Conservation (phyloP, 306 rosid genomes). For the Vigna radiata region DNA sequence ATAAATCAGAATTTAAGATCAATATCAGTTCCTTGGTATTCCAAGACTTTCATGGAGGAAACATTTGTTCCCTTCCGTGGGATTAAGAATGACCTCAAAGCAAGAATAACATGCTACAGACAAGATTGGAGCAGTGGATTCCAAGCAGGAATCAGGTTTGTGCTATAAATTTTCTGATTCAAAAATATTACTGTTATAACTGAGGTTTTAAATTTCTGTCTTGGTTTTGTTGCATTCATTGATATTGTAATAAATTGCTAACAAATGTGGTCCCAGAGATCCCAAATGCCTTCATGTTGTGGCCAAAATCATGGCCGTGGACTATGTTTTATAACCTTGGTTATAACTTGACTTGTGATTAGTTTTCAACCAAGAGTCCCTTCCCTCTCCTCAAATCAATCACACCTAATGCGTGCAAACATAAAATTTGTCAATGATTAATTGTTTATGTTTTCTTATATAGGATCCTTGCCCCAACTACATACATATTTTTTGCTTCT, state of each 20-base stretch:
- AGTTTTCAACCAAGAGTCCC: conserved; percentile 3
- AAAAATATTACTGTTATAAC: conserved; percentile 34
- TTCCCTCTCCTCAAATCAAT: background rate
- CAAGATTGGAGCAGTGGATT: conserved; percentile 95
- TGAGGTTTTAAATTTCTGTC: background rate
- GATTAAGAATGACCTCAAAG: conserved; percentile 85
- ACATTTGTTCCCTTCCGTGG: conserved; percentile 96
- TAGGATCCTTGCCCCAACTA: conserved; percentile 98
- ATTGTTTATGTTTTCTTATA: conserved; percentile 40
- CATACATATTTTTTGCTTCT: conserved; percentile 96
- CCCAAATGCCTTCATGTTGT: background rate
- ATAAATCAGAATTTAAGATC: conserved; percentile 43
- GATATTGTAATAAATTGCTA: background rate
- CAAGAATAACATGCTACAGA: conserved; percentile 82
- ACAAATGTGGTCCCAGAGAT: background rate
- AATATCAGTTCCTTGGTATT: conserved; percentile 42
- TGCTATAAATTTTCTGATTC: conserved; percentile 29
- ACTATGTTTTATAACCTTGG: background rate
- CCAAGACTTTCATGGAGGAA: conserved; percentile 77
- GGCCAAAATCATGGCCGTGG: background rate
- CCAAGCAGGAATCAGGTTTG: conserved; percentile 81
- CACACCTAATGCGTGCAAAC: conserved; percentile 20
- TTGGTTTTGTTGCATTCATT: background rate
- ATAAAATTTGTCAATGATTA: conserved; percentile 10
- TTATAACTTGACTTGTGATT: conserved; percentile 22